A percentile compares a stretch with the other conserved stretches of the same genome.
These are phyloP conservation scores for Corylus americana DNA, from an alignment of 306 rosid genomes.

Conservation along the genomic window DNA sequence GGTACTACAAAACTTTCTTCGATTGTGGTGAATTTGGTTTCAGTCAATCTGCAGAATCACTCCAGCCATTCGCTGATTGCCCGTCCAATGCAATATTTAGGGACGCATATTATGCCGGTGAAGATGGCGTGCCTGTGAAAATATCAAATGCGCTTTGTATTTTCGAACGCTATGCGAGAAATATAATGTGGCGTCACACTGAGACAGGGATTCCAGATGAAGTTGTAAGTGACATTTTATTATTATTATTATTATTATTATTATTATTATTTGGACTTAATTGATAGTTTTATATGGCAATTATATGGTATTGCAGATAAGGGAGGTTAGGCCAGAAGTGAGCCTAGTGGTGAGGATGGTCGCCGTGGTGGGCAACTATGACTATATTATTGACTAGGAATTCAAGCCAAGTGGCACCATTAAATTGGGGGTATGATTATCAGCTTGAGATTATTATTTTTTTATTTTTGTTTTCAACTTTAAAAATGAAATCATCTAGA, in stretches of 20 bases:
- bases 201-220: constrained; percentile 32
- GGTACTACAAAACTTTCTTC: constrained; percentile 52
- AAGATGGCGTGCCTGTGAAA: constrained; percentile 46
- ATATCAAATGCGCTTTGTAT: constrained; percentile 55
- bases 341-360: constrained; percentile 50
- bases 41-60: constrained; percentile 48
- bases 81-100: constrained; percentile 56
- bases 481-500: too few species aligned
- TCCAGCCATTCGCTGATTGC: constrained; percentile 49
- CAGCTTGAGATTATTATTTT: too few species aligned
- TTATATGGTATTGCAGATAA: constrained; percentile 32
- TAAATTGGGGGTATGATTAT: constrained; percentile 42
- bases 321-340: constrained; percentile 51
- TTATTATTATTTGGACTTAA: not conserved
- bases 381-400: constrained; percentile 58
- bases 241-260: not conserved
- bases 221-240: constrained; percentile 9
- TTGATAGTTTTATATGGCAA: not conserved
- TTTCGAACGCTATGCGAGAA: constrained; percentile 53
- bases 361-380: constrained; percentile 50
- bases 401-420: constrained; percentile 59
- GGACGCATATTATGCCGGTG: constrained; percentile 42
- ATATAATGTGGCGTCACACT: constrained; percentile 73
- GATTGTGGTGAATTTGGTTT: constrained; percentile 57
- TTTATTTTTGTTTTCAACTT: too few species aligned